These are phyloP conservation scores for Metarhizium album DNA, from an alignment of 2,329 filamentous ascomycete species.

Conservation along the genomic window DNA sequence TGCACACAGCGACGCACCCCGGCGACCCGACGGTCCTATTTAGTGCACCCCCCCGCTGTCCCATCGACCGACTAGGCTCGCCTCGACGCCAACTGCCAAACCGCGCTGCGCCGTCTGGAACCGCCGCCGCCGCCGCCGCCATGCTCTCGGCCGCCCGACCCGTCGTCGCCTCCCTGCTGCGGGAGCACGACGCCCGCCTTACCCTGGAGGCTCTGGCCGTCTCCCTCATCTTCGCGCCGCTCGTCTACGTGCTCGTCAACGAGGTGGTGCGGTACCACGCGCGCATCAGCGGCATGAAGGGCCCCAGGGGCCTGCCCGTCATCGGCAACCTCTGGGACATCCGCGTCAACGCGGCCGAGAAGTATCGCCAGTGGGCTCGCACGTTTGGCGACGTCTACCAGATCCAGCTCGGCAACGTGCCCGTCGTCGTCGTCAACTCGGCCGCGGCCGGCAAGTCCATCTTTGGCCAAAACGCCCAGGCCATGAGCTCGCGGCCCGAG, in stretches of 20 bases:
- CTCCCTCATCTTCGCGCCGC: constrained; percentile 18
- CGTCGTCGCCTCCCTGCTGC: neutral
- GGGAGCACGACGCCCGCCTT: neutral
- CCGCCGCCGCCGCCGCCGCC: neutral
- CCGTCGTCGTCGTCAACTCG: constrained; percentile 44
- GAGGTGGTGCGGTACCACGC: constrained; percentile 34
- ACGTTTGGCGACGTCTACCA: constrained; percentile 41
- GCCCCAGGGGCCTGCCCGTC: constrained; percentile 39
- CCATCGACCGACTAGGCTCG: too few species aligned
- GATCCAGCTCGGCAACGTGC: constrained; percentile 46
- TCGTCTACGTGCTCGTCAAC: constrained; percentile 36
- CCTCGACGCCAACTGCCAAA: too few species aligned
- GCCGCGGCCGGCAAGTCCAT: constrained; percentile 38
- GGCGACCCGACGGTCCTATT: too few species aligned
- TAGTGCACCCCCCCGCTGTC: too few species aligned
- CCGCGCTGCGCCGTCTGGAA: neutral
- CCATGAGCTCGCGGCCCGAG: constrained; percentile 42
- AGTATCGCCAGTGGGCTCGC: constrained; percentile 43
- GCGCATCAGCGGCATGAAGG: constrained; percentile 34
- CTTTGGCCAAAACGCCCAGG: constrained; percentile 42
- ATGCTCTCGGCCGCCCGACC: too few species aligned
- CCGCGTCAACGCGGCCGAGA: constrained; percentile 42
- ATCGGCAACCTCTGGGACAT: constrained; percentile 47
- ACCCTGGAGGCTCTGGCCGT: constrained; percentile 10
- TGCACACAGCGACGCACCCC: too few species aligned